A percentile compares a stretch with the other conserved stretches of the same genome.
These are phyloP conservation scores for Apiosordaria backusii DNA, from an alignment of 495 filamentous ascomycete genomes.

Conservation along the genomic window DNA sequence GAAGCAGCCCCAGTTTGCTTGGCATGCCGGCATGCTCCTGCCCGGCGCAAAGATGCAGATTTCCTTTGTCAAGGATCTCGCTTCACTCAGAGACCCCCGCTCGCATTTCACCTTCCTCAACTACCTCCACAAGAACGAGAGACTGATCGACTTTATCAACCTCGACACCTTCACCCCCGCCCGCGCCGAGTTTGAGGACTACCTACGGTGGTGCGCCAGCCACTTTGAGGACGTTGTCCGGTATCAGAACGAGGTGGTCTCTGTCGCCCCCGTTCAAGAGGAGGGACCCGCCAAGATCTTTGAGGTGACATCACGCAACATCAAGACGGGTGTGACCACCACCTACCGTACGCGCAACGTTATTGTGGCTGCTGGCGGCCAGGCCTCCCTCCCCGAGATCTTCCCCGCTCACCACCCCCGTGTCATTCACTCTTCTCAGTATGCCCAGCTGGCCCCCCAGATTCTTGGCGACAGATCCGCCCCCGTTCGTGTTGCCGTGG, in stretches of 20 bases:
- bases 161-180: constrained; percentile 83
- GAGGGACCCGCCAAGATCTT: constrained; percentile 48
- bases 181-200: constrained; percentile 88
- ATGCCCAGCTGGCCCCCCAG: constrained; percentile 58
- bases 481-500: constrained; percentile 71
- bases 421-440: constrained; percentile 89
- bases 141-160: constrained; percentile 86
- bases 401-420: constrained; percentile 59
- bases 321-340: constrained; percentile 32
- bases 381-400: constrained; percentile 66
- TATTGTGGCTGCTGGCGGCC: constrained; percentile 80
- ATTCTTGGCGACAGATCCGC: constrained; percentile 55
- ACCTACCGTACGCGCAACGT: constrained; percentile 66
- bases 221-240: constrained; percentile 74
- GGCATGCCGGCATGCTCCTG: constrained; percentile 94
- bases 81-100: constrained; percentile 79
- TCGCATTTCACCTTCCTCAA: constrained; percentile 95
- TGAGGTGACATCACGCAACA: constrained; percentile 41
- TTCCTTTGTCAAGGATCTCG: constrained; percentile 94
- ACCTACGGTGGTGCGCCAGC: constrained; percentile 86
- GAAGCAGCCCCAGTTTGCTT: constrained; percentile 75
- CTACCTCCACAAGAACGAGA: constrained; percentile 74
- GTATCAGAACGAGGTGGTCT: constrained; percentile 73
- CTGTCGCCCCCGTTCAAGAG: constrained; percentile 50
- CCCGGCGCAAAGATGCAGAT: constrained; percentile 96